Evolutionary conservation across 305 asterid species (phyloP).

Genomic region (Solanum aculeatissimum): DNA sequence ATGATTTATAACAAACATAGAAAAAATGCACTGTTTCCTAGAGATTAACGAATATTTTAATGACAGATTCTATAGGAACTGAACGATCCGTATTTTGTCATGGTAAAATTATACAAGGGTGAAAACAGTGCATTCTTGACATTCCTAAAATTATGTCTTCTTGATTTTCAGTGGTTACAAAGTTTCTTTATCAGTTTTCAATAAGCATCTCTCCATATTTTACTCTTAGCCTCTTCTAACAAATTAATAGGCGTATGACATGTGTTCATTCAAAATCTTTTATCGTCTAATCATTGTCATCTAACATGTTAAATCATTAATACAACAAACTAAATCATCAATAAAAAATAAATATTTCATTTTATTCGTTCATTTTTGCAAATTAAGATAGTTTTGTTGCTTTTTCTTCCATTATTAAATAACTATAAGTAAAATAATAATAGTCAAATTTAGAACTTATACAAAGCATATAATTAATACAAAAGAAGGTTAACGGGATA

Average conservation of each 20-base stretch:
- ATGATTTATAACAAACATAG: neutral
- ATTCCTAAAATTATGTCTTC: neutral
- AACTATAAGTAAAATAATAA: no score
- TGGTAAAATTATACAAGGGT: neutral
- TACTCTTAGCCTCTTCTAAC: constrained; percentile 19
- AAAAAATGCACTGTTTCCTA: neutral
- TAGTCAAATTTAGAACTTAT: no score
- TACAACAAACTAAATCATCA: no score
- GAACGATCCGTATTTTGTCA: no score
- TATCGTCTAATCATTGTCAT: neutral
- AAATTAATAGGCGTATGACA: neutral
- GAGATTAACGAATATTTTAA: neutral
- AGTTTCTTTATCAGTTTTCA: neutral
- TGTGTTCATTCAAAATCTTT: neutral
- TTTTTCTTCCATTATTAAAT: no score
- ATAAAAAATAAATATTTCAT: no score
- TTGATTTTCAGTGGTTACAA: neutral
- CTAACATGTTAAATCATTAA: neutral
- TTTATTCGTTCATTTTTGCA: no score
- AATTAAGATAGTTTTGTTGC: no score
- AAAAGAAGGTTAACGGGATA: no score
- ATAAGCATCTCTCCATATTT: constrained; percentile 13
- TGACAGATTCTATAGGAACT: no score
- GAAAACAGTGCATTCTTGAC: neutral
- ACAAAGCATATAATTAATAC: no score